phyloP scores from a whole-genome alignment of 768 basidiomycete species.

The Dioszegia crocea region DNA sequence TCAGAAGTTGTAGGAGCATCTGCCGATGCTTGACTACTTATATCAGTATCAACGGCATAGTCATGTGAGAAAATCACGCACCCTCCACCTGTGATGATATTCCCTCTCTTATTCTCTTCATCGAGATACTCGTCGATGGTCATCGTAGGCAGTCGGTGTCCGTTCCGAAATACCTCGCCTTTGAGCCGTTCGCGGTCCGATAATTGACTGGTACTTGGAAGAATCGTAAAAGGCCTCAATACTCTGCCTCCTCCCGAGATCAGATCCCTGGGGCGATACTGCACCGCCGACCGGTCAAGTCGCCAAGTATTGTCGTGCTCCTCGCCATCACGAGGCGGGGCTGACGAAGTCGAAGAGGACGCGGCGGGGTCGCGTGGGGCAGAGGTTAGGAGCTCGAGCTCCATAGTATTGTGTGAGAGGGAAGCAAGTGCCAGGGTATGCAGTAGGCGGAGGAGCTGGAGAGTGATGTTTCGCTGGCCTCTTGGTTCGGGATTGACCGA shows the following conservation, averaged over 20 bases:
- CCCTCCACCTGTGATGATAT: slow-evolving; percentile 84
- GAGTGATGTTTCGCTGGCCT: slow-evolving; percentile 53
- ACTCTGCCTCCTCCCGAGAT: slow-evolving; percentile 76
- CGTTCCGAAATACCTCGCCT: slow-evolving; percentile 75
- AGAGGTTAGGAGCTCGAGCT: slow-evolving; percentile 62
- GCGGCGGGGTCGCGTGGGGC: not conserved
- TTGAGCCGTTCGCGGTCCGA: slow-evolving; percentile 69
- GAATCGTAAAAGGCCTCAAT: slow-evolving; percentile 84
- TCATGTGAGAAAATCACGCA: slow-evolving; percentile 51
- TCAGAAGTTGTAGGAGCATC: slow-evolving; percentile 68
- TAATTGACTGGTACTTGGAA: slow-evolving; percentile 61
- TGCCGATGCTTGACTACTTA: slow-evolving; percentile 63
- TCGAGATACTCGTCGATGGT: slow-evolving; percentile 89
- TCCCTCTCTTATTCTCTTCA: slow-evolving; percentile 75
- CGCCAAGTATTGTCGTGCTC: slow-evolving; percentile 64
- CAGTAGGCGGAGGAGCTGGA: slow-evolving; percentile 69
- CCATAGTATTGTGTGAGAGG: slow-evolving; percentile 65
- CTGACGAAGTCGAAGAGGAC: slow-evolving; percentile 6
- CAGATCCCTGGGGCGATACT: slow-evolving; percentile 52
- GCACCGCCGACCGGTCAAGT: slow-evolving; percentile 58
- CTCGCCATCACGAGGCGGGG: slow-evolving; percentile 15
- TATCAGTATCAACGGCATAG: not conserved
- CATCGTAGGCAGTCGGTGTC: slow-evolving; percentile 87
- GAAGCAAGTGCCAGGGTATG: slow-evolving; percentile 68
- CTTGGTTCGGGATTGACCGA: slow-evolving; percentile 33